phyloP scores from a whole-genome alignment of 345 rosid species.

The Camelina laxa region DNA sequence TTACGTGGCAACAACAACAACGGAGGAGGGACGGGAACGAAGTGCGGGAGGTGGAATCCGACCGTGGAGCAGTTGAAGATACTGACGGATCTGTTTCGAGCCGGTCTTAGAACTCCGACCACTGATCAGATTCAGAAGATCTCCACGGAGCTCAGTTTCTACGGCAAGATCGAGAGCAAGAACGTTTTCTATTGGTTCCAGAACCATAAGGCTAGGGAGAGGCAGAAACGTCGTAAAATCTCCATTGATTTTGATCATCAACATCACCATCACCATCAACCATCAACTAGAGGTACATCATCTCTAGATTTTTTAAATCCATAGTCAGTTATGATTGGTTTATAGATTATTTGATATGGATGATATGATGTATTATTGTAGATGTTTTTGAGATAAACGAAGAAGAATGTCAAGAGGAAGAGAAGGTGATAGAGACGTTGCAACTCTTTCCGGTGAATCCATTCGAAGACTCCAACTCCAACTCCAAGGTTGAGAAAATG shows the following conservation, averaged over 20 bases:
- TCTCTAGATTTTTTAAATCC: neutral
- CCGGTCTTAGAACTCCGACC: slow-evolving; percentile 91
- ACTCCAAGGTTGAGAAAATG: slow-evolving; percentile 53
- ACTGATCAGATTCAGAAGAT: slow-evolving; percentile 96
- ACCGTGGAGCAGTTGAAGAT: slow-evolving; percentile 87
- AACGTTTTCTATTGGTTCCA: slow-evolving; percentile 98
- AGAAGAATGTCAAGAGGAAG: slow-evolving; percentile 45
- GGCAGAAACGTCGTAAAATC: slow-evolving; percentile 86
- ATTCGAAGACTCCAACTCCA: slow-evolving; percentile 30
- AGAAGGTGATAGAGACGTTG: slow-evolving; percentile 74
- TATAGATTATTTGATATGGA: slow-evolving; percentile 8
- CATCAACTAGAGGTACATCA: slow-evolving; percentile 25
- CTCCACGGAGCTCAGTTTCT: slow-evolving; percentile 83
- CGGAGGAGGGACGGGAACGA: slow-evolving; percentile 61
- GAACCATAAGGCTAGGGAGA: slow-evolving; percentile 93
- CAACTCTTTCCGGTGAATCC: slow-evolving; percentile 79
- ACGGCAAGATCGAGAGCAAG: slow-evolving; percentile 96
- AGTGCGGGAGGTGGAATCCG: slow-evolving; percentile 98
- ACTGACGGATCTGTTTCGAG: slow-evolving; percentile 80
- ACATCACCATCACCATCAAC: slow-evolving; percentile 30
- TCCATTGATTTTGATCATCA: slow-evolving; percentile 55
- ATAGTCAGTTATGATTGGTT: neutral
- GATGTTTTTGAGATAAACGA: slow-evolving; percentile 36
- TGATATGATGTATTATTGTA: neutral
- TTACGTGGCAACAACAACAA: slow-evolving; percentile 39